These are phyloP conservation scores for Crithidia brevicula DNA, from an alignment of 208 protist species.

Conservation along the genomic window DNA sequence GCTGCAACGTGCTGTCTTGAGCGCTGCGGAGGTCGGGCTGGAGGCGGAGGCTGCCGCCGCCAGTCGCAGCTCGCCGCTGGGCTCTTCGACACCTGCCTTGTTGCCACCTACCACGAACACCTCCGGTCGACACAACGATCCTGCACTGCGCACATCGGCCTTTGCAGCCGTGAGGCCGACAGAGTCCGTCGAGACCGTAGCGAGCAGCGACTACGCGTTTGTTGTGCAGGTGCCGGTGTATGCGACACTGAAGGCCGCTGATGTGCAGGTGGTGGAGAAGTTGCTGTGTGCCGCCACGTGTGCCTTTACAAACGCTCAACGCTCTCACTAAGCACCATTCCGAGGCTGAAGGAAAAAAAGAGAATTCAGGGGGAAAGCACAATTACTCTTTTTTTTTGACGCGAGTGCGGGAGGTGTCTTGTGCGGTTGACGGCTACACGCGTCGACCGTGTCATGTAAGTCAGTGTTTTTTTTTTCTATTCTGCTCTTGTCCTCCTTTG, in stretches of 20 bases:
- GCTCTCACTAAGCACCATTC: not conserved
- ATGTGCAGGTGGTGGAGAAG: conserved; percentile 23
- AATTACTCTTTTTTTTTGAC: too few relatives aligned
- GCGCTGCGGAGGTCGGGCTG: conserved; percentile 20
- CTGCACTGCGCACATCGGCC: too few relatives aligned
- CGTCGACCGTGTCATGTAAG: too few relatives aligned
- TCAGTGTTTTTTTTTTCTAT: too few relatives aligned
- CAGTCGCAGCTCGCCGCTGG: not conserved
- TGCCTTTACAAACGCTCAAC: conserved; percentile 25
- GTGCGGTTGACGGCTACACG: too few relatives aligned
- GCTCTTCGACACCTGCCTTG: not conserved
- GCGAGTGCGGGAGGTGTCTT: too few relatives aligned
- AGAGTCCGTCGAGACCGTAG: not conserved
- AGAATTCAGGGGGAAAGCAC: too few relatives aligned
- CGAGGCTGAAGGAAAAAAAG: too few relatives aligned
- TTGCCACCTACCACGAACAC: not conserved
- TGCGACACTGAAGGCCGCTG: conserved; percentile 8
- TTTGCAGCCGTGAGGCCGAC: too few relatives aligned
- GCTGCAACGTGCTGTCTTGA: conserved; percentile 55
- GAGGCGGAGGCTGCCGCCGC: conserved; percentile 8
- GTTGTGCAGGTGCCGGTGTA: conserved; percentile 29
- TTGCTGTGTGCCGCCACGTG: conserved; percentile 31
- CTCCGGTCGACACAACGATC: too few relatives aligned
- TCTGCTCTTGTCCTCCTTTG: too few relatives aligned
- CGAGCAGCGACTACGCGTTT: conserved; percentile 1